Conservation (phyloP, 371 early-diverging fungal genomes). For the Mortierella sp. region DNA sequence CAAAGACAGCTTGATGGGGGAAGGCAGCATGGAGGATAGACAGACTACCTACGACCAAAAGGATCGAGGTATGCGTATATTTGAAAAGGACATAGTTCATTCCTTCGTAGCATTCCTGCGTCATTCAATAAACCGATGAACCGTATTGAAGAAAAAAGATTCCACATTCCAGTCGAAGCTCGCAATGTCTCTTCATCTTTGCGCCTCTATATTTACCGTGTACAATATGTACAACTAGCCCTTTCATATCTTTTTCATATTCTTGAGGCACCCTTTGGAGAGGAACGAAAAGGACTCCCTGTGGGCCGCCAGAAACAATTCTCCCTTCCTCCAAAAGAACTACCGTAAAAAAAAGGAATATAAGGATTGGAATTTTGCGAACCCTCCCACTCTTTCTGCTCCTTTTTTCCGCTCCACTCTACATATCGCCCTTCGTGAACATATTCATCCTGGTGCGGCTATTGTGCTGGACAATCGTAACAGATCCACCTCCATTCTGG, state of each 20-base stretch:
- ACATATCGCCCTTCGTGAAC: neutral
- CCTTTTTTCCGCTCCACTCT: constrained; percentile 6
- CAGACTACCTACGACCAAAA: neutral
- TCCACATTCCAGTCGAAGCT: constrained; percentile 49
- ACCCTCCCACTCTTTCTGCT: constrained; percentile 12
- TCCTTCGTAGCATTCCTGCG: constrained; percentile 9
- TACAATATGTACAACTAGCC: neutral
- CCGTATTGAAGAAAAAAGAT: too few relatives aligned
- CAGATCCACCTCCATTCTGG: neutral
- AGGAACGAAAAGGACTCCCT: neutral
- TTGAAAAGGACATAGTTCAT: too few relatives aligned
- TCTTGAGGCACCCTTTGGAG: neutral
- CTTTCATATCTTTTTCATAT: constrained; percentile 5
- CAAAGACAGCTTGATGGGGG: neutral
- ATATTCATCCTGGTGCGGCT: neutral
- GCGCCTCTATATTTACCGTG: neutral
- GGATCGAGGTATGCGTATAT: neutral
- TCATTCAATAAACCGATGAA: constrained; percentile 6
- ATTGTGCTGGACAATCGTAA: neutral
- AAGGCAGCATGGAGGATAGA: neutral
- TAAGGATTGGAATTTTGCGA: constrained; percentile 45
- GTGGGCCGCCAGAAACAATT: neutral
- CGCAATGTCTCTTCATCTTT: neutral
- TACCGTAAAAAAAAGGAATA: constrained; percentile 29
- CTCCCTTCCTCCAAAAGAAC: neutral